These are phyloP conservation scores for Agroathelia rolfsii DNA, from an alignment of 1,284 basidiomycete genomes.

Conservation along the genomic window DNA sequence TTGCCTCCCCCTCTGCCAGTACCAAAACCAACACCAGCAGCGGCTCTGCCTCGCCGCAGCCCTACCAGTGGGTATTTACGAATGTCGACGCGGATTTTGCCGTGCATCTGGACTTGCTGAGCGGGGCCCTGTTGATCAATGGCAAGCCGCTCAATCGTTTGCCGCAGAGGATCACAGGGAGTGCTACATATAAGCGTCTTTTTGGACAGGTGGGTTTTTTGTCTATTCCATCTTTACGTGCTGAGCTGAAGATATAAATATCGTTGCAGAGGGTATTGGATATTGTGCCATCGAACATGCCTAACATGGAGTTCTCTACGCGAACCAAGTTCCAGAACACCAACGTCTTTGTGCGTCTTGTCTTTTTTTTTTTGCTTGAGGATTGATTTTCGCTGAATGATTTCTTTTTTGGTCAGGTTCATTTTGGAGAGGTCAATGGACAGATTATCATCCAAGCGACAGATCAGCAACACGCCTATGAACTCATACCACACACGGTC, in stretches of 20 bases:
- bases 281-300: conserved; percentile 23
- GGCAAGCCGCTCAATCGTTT: conserved; percentile 30
- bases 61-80: no score
- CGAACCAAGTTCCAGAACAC: conserved; percentile 10
- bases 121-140: conserved; percentile 31
- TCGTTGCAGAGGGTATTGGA: conserved; percentile 24
- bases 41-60: no score
- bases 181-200: conserved; percentile 24
- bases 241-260: neutral
- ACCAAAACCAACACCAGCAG: no score
- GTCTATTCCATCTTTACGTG: neutral
- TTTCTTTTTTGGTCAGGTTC: conserved; percentile 15
- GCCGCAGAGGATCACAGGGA: conserved; percentile 20
- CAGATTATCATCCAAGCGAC: conserved; percentile 23
- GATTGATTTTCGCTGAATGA: neutral
- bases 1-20: no score
- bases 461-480: conserved; percentile 12
- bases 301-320: conserved; percentile 26
- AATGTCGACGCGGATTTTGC: no score
- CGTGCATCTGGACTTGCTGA: conserved; percentile 30
- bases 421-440: conserved; percentile 19
- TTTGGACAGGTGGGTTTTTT: conserved; percentile 19
- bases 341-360: conserved; percentile 14
- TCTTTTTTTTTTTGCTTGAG: conserved; percentile 10
- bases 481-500: conserved; percentile 26